Percentiles rank a stretch among this genome's conserved stretches.
These are phyloP conservation scores for Aspergillus carlsbadensis DNA, from an alignment of 495 filamentous ascomycete genomes.

Conservation along the genomic window DNA sequence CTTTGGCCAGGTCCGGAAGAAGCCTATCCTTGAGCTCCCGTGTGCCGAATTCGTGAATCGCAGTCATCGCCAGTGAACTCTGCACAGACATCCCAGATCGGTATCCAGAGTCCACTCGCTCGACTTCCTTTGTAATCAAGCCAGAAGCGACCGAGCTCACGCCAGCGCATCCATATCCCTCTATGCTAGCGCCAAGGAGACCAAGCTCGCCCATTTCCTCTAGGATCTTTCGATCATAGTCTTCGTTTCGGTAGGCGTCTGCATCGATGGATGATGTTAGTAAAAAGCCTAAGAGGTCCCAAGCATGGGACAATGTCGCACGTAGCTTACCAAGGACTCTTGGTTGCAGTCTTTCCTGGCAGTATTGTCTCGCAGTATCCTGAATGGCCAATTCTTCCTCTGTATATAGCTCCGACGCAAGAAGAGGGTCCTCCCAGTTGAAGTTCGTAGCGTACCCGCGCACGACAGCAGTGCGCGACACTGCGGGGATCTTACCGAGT, in stretches of 20 bases:
- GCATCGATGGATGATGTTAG: background rate
- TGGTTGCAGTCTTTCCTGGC: constrained; percentile 83
- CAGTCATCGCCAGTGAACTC: constrained; percentile 91
- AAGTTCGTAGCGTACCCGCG: constrained; percentile 60
- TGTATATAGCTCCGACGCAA: constrained; percentile 68
- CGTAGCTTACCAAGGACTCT: constrained; percentile 71
- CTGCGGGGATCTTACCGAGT: constrained; percentile 5
- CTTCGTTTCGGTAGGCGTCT: constrained; percentile 95
- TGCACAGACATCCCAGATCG: constrained; percentile 96
- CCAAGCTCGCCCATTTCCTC: constrained; percentile 96
- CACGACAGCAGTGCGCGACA: constrained; percentile 9
- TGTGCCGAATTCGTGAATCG: constrained; percentile 92
- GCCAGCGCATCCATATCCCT: constrained; percentile 94
- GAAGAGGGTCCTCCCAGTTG: constrained; percentile 91
- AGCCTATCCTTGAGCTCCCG: constrained; percentile 87
- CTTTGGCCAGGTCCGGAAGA: constrained; percentile 80
- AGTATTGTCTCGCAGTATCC: constrained; percentile 87
- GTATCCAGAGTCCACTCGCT: constrained; percentile 94
- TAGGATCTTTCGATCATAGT: constrained; percentile 87
- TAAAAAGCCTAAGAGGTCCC: background rate
- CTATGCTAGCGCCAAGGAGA: constrained; percentile 83
- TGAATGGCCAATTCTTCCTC: constrained; percentile 88
- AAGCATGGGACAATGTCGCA: background rate
- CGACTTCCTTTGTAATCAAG: constrained; percentile 92
- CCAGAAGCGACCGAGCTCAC: constrained; percentile 88